Conservation (phyloP, 495 filamentous ascomycete genomes). For the Penicillium angulare region DNA sequence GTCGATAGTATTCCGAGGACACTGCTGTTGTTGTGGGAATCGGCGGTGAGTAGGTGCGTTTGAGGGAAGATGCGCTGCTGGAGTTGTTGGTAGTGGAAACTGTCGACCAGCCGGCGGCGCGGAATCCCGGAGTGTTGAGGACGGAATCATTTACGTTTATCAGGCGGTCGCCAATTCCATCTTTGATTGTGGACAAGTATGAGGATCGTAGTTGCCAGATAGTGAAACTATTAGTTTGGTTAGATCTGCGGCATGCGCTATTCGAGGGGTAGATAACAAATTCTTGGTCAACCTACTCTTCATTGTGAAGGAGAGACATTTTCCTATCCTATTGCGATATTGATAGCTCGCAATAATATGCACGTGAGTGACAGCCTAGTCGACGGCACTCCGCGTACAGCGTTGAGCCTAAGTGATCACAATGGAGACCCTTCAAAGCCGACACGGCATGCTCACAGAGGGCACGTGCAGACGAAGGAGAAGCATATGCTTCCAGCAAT, state of each 20-base stretch:
- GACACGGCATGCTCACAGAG: conserved; percentile 15
- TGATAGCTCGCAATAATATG: background rate
- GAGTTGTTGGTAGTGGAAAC: conserved; percentile 50
- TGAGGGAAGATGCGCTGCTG: conserved; percentile 60
- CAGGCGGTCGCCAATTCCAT: conserved; percentile 92
- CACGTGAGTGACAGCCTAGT: background rate
- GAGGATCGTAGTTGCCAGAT: conserved; percentile 90
- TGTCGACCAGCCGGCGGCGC: conserved; percentile 86
- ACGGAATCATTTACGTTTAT: conserved; percentile 89
- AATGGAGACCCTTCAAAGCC: conserved; percentile 2
- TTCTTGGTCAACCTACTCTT: conserved; percentile 68
- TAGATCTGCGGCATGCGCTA: conserved; percentile 11
- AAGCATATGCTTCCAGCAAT: conserved; percentile 7
- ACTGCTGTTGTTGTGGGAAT: conserved; percentile 75
- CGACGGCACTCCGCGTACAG: conserved; percentile 4
- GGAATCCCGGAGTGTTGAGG: conserved; percentile 92
- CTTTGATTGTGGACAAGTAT: conserved; percentile 86
- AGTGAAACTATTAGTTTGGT: conserved; percentile 63
- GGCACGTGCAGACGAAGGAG: conserved; percentile 7
- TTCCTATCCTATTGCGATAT: conserved; percentile 5
- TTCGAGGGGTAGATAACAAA: background rate
- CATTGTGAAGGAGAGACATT: conserved; percentile 95
- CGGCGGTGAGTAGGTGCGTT: conserved; percentile 91
- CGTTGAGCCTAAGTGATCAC: conserved; percentile 1
- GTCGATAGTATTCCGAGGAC: conserved; percentile 77